Evolutionary conservation across 1,284 basidiomycete species (phyloP).

Genomic region (Ustanciosporium gigantosporum): DNA sequence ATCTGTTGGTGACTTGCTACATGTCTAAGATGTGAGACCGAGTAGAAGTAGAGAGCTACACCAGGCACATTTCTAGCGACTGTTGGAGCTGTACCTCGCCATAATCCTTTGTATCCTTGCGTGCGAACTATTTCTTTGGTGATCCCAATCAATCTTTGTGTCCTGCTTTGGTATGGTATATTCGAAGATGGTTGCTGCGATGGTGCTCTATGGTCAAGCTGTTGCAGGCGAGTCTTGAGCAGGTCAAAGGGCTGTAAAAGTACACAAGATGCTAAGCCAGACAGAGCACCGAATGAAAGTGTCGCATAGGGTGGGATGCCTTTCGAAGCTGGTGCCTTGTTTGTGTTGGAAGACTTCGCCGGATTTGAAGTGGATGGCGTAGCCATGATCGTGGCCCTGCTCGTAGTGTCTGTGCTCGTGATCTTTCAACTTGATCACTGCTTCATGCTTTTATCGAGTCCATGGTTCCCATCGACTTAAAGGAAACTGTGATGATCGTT

Average conservation of each 20-base stretch:
- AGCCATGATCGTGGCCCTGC: neutral
- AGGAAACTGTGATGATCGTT: too few relatives aligned
- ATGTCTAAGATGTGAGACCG: slow-evolving; percentile 50
- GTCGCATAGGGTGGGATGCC: slow-evolving; percentile 49
- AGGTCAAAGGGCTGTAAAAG: slow-evolving; percentile 58
- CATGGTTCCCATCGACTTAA: too few relatives aligned
- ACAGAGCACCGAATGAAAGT: slow-evolving; percentile 51
- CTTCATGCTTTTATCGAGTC: too few relatives aligned
- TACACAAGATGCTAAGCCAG: slow-evolving; percentile 57
- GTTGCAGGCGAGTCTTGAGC: slow-evolving; percentile 59
- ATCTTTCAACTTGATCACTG: too few relatives aligned
- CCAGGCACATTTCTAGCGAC: slow-evolving; percentile 58
- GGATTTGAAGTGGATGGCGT: neutral
- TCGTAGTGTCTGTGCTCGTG: too few relatives aligned
- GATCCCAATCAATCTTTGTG: slow-evolving; percentile 29
- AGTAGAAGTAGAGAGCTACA: slow-evolving; percentile 59
- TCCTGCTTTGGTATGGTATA: slow-evolving; percentile 23
- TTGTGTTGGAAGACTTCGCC: neutral
- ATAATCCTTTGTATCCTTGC: slow-evolving; percentile 52
- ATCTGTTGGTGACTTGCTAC: slow-evolving; percentile 42
- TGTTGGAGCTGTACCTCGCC: slow-evolving; percentile 58
- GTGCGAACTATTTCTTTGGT: slow-evolving; percentile 25
- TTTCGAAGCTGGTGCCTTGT: neutral
- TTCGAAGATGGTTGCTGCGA: neutral
- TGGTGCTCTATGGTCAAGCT: slow-evolving; percentile 21